Base-by-base conservation (phyloP, 495 filamentous ascomycete species). In the Tetracladium setigerum region DNA sequence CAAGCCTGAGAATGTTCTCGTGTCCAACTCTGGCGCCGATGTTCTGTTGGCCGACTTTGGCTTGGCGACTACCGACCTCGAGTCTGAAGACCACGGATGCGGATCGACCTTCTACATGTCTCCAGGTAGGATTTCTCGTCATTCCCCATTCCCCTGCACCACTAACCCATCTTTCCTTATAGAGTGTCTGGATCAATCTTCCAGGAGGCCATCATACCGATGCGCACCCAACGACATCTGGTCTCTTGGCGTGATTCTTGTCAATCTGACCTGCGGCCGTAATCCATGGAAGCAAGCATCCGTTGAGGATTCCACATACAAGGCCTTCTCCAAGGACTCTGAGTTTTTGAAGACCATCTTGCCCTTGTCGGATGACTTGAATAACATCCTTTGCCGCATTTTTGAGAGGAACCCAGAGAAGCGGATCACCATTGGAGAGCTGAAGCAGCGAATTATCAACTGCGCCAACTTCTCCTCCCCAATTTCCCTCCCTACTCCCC, bases 101-200 rank as follows among this genome's bases (percentile, higher is more conserved):
- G 92, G 92, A 41, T 96, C 92, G 14, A 97, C 94, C 12, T 97
- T 99, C 62, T 99, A 99, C 71, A 99, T 99, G 92, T 90, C 84
- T 48, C 92, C 92, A 78, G 92, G 92, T 96, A 86, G 68, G 77
- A 35, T 33, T 40, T 38, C 41, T 42, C 50, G 11, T 44, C 50
- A 3, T 98, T 17, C 36, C 37, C 12, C 96, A 98, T 66, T 52
- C 30, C 44, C 37, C 55, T 50, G 31, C 53, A 50, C 45, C 30
- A 52, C 47, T 53, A 52, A 55, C 50, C 38, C 36, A 9, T 55
- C 41, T 30, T 35, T 49, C 30, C 38, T 31, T 64, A 46, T 67
- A 97, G 92, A 97, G 78, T 69, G 94, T 62, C 86, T 97, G 86
- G 94, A 63, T 72, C 83, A 38, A 82, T 86, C 54, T 86, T 84